Evolutionary conservation across 1,284 basidiomycete species (phyloP).

Genomic region (Naganishia liquefaciens): DNA sequence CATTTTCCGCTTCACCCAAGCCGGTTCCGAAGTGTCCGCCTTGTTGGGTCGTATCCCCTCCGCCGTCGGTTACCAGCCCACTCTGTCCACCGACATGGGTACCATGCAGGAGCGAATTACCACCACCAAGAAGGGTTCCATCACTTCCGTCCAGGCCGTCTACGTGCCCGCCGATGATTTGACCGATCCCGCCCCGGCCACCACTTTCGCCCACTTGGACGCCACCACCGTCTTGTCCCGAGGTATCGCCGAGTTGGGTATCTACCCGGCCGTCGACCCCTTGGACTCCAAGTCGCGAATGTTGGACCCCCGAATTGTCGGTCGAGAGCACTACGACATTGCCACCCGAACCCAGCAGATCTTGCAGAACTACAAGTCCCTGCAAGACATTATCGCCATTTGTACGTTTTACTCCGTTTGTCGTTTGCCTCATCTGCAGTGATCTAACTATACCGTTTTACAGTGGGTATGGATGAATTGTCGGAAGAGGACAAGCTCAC

Average conservation of each 20-base stretch:
- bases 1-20: conserved; percentile 99
- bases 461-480: conserved; percentile 97
- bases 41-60: conserved; percentile 99
- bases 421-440: too few species aligned
- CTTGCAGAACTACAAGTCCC: conserved; percentile 98
- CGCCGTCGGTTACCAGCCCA: conserved; percentile 99
- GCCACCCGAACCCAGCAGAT: conserved; percentile 97
- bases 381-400: conserved; percentile 72
- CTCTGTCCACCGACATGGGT: conserved; percentile 99
- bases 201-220: conserved; percentile 99
- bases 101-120: conserved; percentile 99
- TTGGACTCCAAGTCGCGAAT: conserved; percentile 99
- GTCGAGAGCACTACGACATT: conserved; percentile 85
- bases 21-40: conserved; percentile 99
- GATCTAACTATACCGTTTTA: background rate
- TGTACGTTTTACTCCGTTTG: conserved; percentile 32
- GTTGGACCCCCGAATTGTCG: conserved; percentile 97
- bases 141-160: conserved; percentile 98
- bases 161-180: conserved; percentile 99
- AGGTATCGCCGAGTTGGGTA: conserved; percentile 98
- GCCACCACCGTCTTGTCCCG: conserved; percentile 98
- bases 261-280: conserved; percentile 99
- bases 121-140: conserved; percentile 99
- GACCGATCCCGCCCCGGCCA: conserved; percentile 99
- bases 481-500: conserved; percentile 99